Percentiles rank a stretch among this genome's conserved stretches.
Conservation (phyloP, 768 basidiomycete genomes). For the Rhizopogon vinicolor region DNA sequence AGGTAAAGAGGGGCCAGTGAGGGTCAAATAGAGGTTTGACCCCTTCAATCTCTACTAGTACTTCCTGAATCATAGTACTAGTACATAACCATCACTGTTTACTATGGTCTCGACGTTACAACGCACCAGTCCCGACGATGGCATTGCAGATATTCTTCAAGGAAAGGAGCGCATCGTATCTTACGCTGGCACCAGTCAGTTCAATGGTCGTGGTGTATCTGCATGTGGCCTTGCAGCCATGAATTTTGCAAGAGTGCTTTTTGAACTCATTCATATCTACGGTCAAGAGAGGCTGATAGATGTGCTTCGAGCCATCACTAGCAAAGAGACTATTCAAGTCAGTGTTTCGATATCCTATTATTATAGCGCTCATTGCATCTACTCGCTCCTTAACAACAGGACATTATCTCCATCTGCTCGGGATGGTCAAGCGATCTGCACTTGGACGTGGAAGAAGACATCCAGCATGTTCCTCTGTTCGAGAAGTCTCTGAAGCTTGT, state of each 20-base stretch:
- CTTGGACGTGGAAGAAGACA: constrained; percentile 57
- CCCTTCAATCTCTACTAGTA: neutral
- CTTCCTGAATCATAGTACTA: no score
- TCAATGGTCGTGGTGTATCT: constrained; percentile 39
- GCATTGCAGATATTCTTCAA: constrained; percentile 11
- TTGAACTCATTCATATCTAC: neutral
- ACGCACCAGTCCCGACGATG: constrained; percentile 42
- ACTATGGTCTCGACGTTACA: constrained; percentile 45
- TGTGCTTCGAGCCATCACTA: constrained; percentile 1
- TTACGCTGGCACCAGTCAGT: constrained; percentile 53
- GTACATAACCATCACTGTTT: neutral
- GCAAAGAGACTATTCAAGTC: constrained; percentile 20
- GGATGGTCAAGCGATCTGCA: constrained; percentile 50
- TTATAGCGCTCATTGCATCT: neutral
- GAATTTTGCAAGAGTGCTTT: constrained; percentile 50
- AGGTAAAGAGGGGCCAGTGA: no score
- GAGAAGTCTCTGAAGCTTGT: constrained; percentile 31
- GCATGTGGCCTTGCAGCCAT: constrained; percentile 66
- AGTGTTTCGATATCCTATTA: neutral
- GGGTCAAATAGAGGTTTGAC: no score
- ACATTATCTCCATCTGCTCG: constrained; percentile 51
- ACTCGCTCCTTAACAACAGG: constrained; percentile 29
- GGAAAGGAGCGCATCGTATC: constrained; percentile 39
- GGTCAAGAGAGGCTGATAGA: neutral
- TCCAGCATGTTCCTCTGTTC: constrained; percentile 46